phyloP scores from a whole-genome alignment of 1,139 yeast genomes.

The Sugiyamaella neomexicana region DNA sequence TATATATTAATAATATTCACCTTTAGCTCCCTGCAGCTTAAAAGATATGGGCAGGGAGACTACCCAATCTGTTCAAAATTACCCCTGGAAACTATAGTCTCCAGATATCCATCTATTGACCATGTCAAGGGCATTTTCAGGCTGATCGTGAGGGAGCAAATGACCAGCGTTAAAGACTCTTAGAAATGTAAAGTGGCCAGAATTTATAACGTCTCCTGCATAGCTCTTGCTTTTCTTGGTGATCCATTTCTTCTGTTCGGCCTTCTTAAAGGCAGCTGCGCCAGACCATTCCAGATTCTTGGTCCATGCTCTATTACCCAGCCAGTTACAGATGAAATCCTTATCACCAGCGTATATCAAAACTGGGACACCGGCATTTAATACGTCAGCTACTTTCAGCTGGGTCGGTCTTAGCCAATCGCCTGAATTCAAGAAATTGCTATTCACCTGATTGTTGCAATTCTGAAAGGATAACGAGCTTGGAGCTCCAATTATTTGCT shows the following conservation, averaged over 20 bases:
- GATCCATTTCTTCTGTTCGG: constrained; percentile 44
- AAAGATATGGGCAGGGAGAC: not conserved
- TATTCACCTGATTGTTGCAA: constrained; percentile 54
- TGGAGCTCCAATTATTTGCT: constrained; percentile 85
- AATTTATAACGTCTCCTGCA: constrained; percentile 62
- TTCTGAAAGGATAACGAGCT: constrained; percentile 81
- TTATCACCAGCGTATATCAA: constrained; percentile 86
- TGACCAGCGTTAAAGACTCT: constrained; percentile 68
- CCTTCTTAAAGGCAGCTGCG: constrained; percentile 38
- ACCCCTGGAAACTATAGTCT: constrained; percentile 36
- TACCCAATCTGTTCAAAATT: not conserved
- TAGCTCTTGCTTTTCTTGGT: constrained; percentile 41
- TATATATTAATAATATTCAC: no score
- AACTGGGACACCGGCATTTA: constrained; percentile 67
- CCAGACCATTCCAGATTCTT: constrained; percentile 64
- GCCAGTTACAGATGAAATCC: constrained; percentile 88
- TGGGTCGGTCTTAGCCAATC: constrained; percentile 69
- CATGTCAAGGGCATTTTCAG: constrained; percentile 71
- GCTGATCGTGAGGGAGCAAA: constrained; percentile 80
- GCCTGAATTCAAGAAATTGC: constrained; percentile 55
- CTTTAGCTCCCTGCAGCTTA: no score
- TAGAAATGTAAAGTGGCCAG: constrained; percentile 58
- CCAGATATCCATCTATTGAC: constrained; percentile 68
- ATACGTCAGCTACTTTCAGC: constrained; percentile 53
- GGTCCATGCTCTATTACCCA: constrained; percentile 82